These are phyloP conservation scores for Plantago major DNA, from an alignment of 257 asterid species.

Conservation along the genomic window DNA sequence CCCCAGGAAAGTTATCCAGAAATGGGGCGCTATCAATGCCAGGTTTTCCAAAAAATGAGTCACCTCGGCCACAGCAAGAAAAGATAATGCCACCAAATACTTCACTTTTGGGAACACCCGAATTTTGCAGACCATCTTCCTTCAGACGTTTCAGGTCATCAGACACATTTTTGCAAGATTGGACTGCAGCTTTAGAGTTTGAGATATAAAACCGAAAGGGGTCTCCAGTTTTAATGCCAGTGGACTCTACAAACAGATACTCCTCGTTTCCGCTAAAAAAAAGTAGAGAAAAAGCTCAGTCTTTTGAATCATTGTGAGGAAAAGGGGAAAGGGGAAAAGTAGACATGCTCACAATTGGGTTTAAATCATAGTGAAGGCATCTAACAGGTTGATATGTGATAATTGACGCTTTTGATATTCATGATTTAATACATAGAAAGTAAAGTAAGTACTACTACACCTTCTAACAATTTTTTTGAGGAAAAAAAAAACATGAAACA, in stretches of 20 bases:
- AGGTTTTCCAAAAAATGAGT: conserved; percentile 45
- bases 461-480: no score
- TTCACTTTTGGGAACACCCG: conserved; percentile 22
- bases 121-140: conserved; percentile 21
- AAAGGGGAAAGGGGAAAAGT: no score
- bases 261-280: conserved; percentile 72
- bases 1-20: conserved; percentile 65
- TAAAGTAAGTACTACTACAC: no score
- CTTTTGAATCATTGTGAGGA: no score
- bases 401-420: no score
- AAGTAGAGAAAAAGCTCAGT: background rate
- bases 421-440: no score
- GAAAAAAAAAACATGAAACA: no score
- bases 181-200: conserved; percentile 44
- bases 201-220: conserved; percentile 54
- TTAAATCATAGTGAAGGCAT: no score
- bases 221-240: conserved; percentile 68
- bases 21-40: conserved; percentile 51
- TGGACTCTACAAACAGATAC: conserved; percentile 53
- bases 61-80: conserved; percentile 72
- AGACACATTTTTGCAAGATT: conserved; percentile 36
- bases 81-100: conserved; percentile 73
- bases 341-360: no score
- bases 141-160: conserved; percentile 37
- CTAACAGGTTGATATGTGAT: no score